These are phyloP conservation scores for Sporobolomyces pararoseus DNA, from an alignment of 768 basidiomycete species.

Conservation along the genomic window DNA sequence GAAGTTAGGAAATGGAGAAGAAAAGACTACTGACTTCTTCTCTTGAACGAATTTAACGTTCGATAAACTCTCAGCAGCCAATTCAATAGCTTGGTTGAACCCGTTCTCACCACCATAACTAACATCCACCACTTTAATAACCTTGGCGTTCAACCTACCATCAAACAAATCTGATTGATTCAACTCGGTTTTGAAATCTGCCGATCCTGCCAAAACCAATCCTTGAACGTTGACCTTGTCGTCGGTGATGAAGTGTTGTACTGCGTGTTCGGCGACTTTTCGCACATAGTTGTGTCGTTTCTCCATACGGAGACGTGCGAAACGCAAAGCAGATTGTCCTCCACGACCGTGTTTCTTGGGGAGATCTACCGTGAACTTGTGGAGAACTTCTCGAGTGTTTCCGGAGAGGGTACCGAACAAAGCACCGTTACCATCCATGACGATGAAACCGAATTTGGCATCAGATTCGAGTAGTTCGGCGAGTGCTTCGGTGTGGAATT, in stretches of 20 bases:
- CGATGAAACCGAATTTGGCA: conserved; percentile 96
- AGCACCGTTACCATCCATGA: conserved; percentile 98
- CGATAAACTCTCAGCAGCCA: conserved; percentile 88
- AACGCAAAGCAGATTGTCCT: conserved; percentile 99
- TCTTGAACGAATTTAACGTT: conserved; percentile 99
- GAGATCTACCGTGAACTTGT: conserved; percentile 98
- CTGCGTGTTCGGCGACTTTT: conserved; percentile 94
- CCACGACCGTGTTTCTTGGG: conserved; percentile 99
- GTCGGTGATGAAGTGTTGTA: conserved; percentile 94
- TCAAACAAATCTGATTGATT: conserved; percentile 97
- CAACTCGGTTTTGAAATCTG: conserved; percentile 98
- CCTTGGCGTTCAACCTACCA: conserved; percentile 74
- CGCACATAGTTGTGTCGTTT: conserved; percentile 99
- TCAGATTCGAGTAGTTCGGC: conserved; percentile 95
- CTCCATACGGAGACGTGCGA: conserved; percentile 97
- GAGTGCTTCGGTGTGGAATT: conserved; percentile 97
- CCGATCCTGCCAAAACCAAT: conserved; percentile 89
- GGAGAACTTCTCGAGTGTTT: conserved; percentile 92
- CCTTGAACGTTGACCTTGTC: conserved; percentile 99
- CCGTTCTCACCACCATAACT: conserved; percentile 98
- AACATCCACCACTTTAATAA: conserved; percentile 98
- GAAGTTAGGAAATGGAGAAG: not conserved
- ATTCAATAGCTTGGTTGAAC: conserved; percentile 98
- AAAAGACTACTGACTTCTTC: conserved; percentile 58
- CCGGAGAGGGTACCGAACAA: conserved; percentile 93